These are phyloP conservation scores for Mytilinidion resinicola DNA, from an alignment of 495 filamentous ascomycete genomes.

Conservation along the genomic window DNA sequence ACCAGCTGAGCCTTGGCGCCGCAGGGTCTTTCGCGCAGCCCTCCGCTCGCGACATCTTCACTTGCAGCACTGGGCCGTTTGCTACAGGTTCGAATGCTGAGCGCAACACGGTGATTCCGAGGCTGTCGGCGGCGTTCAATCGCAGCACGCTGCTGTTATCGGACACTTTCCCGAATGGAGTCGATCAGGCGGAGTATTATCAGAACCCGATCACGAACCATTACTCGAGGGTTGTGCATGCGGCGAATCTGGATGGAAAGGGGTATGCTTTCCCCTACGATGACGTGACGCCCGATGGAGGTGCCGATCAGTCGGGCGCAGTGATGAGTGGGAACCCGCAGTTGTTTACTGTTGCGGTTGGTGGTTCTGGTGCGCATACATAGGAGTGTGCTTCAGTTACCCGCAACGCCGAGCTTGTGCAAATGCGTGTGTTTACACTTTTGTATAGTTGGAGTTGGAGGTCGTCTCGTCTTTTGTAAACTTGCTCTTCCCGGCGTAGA, in stretches of 20 bases:
- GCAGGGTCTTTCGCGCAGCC: constrained; percentile 52
- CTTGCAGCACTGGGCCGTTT: constrained; percentile 66
- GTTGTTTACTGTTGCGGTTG: constrained; percentile 56
- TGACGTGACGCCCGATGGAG: constrained; percentile 57
- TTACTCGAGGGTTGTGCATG: constrained; percentile 62
- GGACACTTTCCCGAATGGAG: constrained; percentile 46
- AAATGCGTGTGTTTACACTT: no score
- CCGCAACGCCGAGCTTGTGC: no score
- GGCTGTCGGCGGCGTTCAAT: constrained; percentile 64
- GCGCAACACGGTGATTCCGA: constrained; percentile 52
- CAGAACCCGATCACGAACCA: constrained; percentile 57
- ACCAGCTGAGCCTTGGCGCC: constrained; percentile 44
- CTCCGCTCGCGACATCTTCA: constrained; percentile 59
- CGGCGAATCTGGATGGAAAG: constrained; percentile 50
- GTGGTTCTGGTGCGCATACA: constrained; percentile 37
- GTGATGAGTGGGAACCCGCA: constrained; percentile 52
- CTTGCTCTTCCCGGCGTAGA: no score
- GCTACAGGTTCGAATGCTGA: constrained; percentile 43
- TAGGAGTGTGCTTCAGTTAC: no score
- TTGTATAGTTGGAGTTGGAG: no score
- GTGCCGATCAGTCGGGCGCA: constrained; percentile 55
- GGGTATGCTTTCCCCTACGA: constrained; percentile 80
- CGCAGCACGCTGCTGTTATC: constrained; percentile 54
- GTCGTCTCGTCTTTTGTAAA: no score
- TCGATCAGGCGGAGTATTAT: constrained; percentile 16